Conservation (phyloP, 2,329 filamentous ascomycete genomes). For the Parastagonospora nodorum region DNA sequence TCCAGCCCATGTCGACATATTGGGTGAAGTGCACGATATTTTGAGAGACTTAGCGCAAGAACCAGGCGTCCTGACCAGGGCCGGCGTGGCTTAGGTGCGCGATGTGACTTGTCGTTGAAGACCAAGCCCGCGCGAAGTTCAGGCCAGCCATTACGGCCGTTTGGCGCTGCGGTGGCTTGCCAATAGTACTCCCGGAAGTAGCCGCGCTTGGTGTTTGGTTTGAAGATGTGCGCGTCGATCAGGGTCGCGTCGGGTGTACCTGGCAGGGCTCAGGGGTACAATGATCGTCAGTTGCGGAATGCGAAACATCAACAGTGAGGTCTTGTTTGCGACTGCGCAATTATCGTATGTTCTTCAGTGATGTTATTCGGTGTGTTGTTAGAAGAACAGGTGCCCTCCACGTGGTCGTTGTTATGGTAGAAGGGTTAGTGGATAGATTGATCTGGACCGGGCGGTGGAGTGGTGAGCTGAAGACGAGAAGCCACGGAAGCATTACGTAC, state of each 20-base stretch:
- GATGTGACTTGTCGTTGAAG: slow-evolving; percentile 1
- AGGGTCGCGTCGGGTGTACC: not conserved
- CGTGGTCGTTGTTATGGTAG: not conserved
- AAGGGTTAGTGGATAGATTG: not conserved
- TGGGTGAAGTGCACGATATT: slow-evolving; percentile 1
- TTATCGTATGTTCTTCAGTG: not conserved
- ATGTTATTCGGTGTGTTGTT: not conserved
- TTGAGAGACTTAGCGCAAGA: slow-evolving; percentile 1
- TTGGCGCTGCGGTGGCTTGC: not conserved
- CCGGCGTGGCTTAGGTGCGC: slow-evolving; percentile 1
- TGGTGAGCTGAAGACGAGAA: slow-evolving; percentile 2
- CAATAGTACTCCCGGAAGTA: not conserved
- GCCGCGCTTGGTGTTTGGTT: not conserved
- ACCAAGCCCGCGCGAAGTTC: not conserved
- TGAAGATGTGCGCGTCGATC: slow-evolving; percentile 6
- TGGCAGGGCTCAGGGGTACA: not conserved
- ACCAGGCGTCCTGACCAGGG: not conserved
- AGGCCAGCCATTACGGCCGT: not conserved
- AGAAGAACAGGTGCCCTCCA: not conserved
- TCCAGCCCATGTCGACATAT: slow-evolving; percentile 1
- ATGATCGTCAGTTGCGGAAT: not conserved
- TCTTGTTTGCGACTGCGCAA: not conserved
- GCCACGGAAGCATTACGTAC: slow-evolving; percentile 1
- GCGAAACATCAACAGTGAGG: not conserved
- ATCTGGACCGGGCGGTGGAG: slow-evolving; percentile 4